Evolutionary conservation across 139 green algal genomes (phyloP), one percentile per base, ranked within the genome.

Genomic region (Chloropicon primus): DNA sequence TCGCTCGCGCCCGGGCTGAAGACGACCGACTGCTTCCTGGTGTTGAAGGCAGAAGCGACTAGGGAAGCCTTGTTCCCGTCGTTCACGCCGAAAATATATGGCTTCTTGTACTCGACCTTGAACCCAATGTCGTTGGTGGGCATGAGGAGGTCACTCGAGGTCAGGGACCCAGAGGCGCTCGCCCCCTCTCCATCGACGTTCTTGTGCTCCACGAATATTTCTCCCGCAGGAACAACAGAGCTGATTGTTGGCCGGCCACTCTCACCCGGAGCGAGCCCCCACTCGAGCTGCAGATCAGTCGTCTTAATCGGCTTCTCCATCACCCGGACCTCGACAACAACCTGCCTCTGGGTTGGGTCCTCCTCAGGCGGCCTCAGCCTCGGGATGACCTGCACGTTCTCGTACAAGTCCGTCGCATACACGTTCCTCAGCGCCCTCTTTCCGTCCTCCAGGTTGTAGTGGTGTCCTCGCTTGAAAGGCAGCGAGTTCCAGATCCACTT

Each of bases 21-120:
- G 22, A 96, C 88, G 10, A 88, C 86, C 1, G 87, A 94, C n/a
- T 93, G 82, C 88, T 97, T 97, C 83, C 92, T 88, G 21, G 82
- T 87, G 86, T 95, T 96, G 81, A 89, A 89, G 26, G 90, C 80
- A 22, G 78, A 80, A 1, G 83, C 82, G 1, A 62, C 54, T 1
- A 92, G 81, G 10, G 78, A 76, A 27, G 84, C 87, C 72, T 78
- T 80, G 72, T 87, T 84, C 53, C 74, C 54, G 84, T 96, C 89
- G 2, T 78, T 26, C 53, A 80, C 72, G n/a, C 88, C 88, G 24
- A 82, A 74, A 0, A 90, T 53, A 79, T 92, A 93, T n/a, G 88
- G 89, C 24, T 86, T 74, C 74, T 54, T 76, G 82, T 88, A 93
- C 73, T 90, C 84, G n/a, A 93, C 72, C 72, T 75, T 75, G 72